phyloP scores from a whole-genome alignment of 148 eudicot species.

The Chenopodium quinoa region DNA sequence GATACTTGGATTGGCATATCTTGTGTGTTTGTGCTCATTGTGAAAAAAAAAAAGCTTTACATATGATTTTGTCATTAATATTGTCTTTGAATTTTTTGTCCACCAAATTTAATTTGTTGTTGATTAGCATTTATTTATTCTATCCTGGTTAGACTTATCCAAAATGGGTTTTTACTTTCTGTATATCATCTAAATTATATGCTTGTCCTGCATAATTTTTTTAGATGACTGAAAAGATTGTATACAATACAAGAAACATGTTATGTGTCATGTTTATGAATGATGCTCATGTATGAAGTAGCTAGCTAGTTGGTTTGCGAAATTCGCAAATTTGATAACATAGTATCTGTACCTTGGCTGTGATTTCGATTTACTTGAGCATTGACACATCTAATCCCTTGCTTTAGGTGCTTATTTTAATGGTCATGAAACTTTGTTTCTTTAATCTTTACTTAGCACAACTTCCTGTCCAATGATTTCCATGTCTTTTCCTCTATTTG shows the following conservation, averaged over 20 bases:
- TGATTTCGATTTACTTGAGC: background rate
- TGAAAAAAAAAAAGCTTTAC: too few relatives aligned
- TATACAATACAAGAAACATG: background rate
- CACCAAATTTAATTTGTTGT: background rate
- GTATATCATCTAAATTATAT: too few relatives aligned
- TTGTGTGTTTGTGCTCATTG: background rate
- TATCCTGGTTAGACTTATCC: background rate
- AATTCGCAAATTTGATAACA: background rate
- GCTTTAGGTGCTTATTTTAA: slow-evolving; percentile 3
- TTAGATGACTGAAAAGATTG: background rate
- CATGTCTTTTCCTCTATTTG: background rate
- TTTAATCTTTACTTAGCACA: background rate
- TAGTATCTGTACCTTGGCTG: background rate
- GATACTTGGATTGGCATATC: background rate
- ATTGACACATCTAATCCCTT: background rate
- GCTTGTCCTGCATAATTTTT: too few relatives aligned
- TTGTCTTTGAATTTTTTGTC: background rate
- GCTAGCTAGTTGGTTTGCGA: background rate
- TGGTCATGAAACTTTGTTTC: background rate
- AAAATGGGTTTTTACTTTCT: background rate
- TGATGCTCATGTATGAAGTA: background rate
- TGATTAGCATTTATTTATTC: background rate
- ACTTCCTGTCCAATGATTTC: background rate
- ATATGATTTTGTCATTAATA: background rate
- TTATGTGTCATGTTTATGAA: background rate